Evolutionary conservation across 2,329 filamentous ascomycete species (phyloP), one percentile per base, ranked within the genome.

Genomic region (Cadophora gregata): DNA sequence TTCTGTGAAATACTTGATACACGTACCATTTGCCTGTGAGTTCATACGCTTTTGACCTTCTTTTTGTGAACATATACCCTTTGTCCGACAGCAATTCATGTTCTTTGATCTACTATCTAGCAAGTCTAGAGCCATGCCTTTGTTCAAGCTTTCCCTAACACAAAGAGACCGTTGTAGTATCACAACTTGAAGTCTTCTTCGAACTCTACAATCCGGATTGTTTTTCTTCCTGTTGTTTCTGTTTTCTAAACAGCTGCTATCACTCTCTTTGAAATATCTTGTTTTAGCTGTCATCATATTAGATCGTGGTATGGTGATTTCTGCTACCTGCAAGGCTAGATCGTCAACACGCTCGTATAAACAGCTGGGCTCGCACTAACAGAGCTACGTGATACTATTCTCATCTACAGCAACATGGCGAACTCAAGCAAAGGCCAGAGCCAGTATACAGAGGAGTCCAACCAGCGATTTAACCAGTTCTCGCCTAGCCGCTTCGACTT

Each of bases 401-500:
- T 7, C 27, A 25, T 12, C 5, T 19, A 4, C 38, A 29, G 8
- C 21, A 31, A 50, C 1, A 50, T 51, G 47, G 27, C 27, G 4
- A 3, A 24, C 31, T 53, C 59, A 36, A 53, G 47, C 10, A 31
- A 51, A 12, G 19, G 25, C 9, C n/a, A 62, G 9, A 29, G 27
- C 19, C n/a, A 53, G 9, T 5, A 36, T 12, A 48, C 47, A 25
- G 59, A 38, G 5, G 3, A n/a, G 7, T 31, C 33, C 9, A n/a
- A 42, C 14, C 42, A 47, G n/a, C 10, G 10, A n/a, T 5, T 7
- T 8, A 33, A 7, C 31, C 47, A 53, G 29, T 25, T 53, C 16
- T 53, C 59, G 8, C n/a, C 21, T 8, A 36, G n/a, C 42, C 24
- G 27, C 8, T 60, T 60, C 58, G 59, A 62, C 14, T 53, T 62